Base-by-base conservation (phyloP, 257 asterid genomes). In the Paulownia fortunei region DNA sequence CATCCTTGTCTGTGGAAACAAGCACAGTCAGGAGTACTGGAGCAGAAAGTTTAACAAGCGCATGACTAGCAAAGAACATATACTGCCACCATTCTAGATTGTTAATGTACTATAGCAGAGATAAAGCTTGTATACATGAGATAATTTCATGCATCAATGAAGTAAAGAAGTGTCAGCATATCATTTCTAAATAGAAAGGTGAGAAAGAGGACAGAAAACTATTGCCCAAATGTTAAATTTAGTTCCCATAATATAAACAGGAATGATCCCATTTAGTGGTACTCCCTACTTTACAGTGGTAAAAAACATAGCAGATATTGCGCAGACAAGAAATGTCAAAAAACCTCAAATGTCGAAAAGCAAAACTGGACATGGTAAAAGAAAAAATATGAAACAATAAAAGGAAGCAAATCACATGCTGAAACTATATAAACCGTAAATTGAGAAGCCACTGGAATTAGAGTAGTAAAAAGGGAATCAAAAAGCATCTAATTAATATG, bases 1-100 rank as follows among this genome's bases (percentile, higher is more conserved):
- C 80, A 61, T 96, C 99, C 61, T 86, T 83, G 13, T 90, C 99
- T 95, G 92, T 69, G 76, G 58, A 82, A 76, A 77, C 61, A 76
- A 60, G 39, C 23, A 39, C 41, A 1, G 8, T 37, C 2, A 79
- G 62, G 24, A 37, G 47, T 13, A 23, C 8, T 49, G 18, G 54
- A 8, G 26, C 10, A 12, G 26, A 49, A 69, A 27, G 60, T 69
- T 54, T 49, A 46, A 15, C 30, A 9, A 61, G 44, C 19, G 1
- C 19, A 34, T 55, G 23, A 34, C 66, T 51, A 19, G 2, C 30
- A 68, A 49, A 49, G 41, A 59, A 59, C 13, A 24, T 59, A 2
- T 2, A 59, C 34, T n/a, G 8, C 69, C 70, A 36, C 27, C 23
- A 68, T 46, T 27, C 21, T 1, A 15, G 44, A 30, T 46, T 6